Base-by-base conservation (phyloP, 73 alveolate species). In the Blepharisma japonicum region DNA sequence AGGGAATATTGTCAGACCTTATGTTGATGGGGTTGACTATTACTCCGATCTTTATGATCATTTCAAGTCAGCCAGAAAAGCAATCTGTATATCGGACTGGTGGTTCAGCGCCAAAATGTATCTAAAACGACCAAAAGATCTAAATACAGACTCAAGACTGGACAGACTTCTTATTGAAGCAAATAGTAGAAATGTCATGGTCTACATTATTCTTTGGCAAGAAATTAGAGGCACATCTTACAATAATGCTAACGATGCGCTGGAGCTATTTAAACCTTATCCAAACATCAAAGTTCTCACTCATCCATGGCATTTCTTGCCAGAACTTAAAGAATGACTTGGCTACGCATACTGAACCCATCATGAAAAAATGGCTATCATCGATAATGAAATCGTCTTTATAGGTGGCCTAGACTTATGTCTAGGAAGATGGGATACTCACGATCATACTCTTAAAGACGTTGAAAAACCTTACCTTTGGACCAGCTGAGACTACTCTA, bases 391-490 rank as follows among this genome's bases (percentile, higher is more conserved):
- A 68, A 79, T 90, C 7, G 98, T 91, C 0, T 96, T 90, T 81
- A 78, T 96, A 25, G 99, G 99, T 55, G 98, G 99, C 25, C 68
- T 96, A 18, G 98, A 96, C 83, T 80, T 96, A 48, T 96, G 98
- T 79, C 90, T 83, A 84, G 99, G 99, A 0, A 81, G 98, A 83
- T 94, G 92, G 95, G 98, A 96, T 77, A 92, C 87, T 56, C 61
- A 87, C 42, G 86, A 84, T 0, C 99, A 96, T 84, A 90, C 87
- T 7, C 77, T 96, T 0, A 55, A 53, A 68, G 99, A 96, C 72
- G 68, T 84, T 0, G 86, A 80, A 71, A 67, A 86, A 42, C 87
- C 42, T 32, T 32, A 92, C 7, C 79, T 82, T 11, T 84, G 91
- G 91, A 90, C 91, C 0, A 85, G 86, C 25, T 61, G 32, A 79